Evolutionary conservation across 768 basidiomycete genomes (phyloP).

Genomic region (Panaeolus cyanescens): DNA sequence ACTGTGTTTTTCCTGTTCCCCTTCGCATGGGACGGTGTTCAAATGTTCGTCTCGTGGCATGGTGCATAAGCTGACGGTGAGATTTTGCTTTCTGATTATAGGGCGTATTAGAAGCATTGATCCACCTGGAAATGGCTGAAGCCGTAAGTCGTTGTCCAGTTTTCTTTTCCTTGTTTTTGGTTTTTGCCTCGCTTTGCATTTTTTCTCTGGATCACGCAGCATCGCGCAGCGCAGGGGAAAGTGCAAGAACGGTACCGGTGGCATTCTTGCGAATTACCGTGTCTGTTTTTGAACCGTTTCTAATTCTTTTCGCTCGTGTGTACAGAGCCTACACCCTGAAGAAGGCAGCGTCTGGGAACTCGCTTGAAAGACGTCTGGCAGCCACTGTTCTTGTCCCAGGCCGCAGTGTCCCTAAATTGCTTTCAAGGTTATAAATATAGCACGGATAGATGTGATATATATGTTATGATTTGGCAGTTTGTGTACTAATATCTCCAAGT

Average conservation of each 20-base stretch:
- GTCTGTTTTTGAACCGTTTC: background rate
- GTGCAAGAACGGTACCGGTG: background rate
- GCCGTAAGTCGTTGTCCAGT: slow-evolving; percentile 44
- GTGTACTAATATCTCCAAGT: background rate
- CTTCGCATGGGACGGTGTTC: background rate
- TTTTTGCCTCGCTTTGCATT: background rate
- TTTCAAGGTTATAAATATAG: slow-evolving; percentile 22
- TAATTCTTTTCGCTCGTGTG: background rate
- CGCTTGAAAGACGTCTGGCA: slow-evolving; percentile 16
- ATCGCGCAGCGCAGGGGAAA: background rate
- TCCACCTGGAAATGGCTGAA: slow-evolving; percentile 43
- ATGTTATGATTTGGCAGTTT: no score
- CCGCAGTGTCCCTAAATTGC: background rate
- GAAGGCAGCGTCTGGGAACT: slow-evolving; percentile 60
- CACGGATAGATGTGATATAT: background rate
- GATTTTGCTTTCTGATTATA: slow-evolving; percentile 9
- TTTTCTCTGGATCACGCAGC: slow-evolving; percentile 8
- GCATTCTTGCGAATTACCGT: background rate
- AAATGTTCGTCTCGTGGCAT: background rate
- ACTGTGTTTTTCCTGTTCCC: slow-evolving; percentile 1
- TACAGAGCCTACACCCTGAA: slow-evolving; percentile 54
- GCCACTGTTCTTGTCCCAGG: slow-evolving; percentile 7
- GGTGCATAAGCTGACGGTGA: background rate
- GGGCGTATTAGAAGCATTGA: slow-evolving; percentile 62
- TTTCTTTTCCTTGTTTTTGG: background rate